phyloP scores from a whole-genome alignment of 176 grass and related monocot species.

The Thalia dealbata region DNA sequence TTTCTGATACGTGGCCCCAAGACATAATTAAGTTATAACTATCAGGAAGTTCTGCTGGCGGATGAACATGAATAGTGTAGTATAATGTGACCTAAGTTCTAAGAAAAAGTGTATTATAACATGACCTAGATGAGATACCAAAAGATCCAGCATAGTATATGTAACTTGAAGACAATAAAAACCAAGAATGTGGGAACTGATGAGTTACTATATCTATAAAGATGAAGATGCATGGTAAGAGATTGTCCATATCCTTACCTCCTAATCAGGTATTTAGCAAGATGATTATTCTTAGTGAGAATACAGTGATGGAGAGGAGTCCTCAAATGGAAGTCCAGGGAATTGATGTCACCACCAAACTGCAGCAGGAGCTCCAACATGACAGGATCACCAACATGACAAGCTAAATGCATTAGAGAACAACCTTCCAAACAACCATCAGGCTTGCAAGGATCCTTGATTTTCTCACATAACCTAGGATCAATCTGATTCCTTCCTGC shows the following conservation, averaged over 20 bases:
- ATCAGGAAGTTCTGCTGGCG: background rate
- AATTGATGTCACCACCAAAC: conserved; percentile 81
- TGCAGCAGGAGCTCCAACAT: conserved; percentile 77
- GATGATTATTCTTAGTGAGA: conserved; percentile 65
- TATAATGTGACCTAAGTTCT: too few species aligned
- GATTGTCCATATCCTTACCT: conserved; percentile 36
- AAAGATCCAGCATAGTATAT: background rate
- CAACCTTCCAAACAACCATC: conserved; percentile 84
- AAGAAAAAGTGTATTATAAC: too few species aligned
- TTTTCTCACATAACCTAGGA: conserved; percentile 59
- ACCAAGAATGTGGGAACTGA: background rate
- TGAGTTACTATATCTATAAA: background rate
- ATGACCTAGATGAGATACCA: background rate
- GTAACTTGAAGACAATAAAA: background rate
- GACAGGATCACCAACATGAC: conserved; percentile 47
- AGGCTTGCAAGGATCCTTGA: conserved; percentile 32
- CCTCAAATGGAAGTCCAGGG: conserved; percentile 73
- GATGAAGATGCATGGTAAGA: background rate
- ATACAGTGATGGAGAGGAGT: conserved; percentile 88
- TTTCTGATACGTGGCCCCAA: too few species aligned
- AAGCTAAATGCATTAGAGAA: conserved; percentile 70
- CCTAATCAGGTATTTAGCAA: conserved; percentile 82
- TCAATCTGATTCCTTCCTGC: conserved; percentile 52
- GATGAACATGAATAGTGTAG: background rate
- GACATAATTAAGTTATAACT: background rate